Evolutionary conservation across 768 basidiomycete species (phyloP).

Genomic region (Amanita jacksonii): DNA sequence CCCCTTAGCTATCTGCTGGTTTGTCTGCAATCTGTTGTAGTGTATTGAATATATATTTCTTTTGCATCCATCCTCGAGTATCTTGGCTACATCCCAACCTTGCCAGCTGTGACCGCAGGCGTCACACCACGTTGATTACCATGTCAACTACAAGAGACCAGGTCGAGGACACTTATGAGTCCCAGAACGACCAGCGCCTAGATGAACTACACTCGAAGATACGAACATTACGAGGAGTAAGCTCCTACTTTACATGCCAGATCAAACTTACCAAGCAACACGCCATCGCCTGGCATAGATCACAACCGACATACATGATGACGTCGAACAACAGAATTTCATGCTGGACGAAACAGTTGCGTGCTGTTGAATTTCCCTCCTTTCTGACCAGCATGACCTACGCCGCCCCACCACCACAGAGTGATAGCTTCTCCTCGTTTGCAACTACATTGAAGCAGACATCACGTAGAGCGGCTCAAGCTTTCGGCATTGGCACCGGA

Average conservation of each 20-base stretch:
- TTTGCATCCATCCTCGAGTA: too few relatives aligned
- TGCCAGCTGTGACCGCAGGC: too few relatives aligned
- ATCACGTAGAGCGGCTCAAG: constrained; percentile 59
- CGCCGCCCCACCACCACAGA: constrained; percentile 27
- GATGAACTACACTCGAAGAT: constrained; percentile 83
- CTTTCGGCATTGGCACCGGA: constrained; percentile 61
- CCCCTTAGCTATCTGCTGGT: background rate
- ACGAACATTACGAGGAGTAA: constrained; percentile 70
- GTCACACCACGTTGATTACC: background rate
- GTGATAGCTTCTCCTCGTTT: constrained; percentile 59
- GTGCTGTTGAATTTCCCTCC: background rate
- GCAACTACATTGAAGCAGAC: constrained; percentile 54
- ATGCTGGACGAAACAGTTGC: constrained; percentile 71
- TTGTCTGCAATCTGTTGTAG: constrained; percentile 1
- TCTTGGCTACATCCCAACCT: too few relatives aligned
- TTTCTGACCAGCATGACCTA: too few relatives aligned
- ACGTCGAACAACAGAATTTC: constrained; percentile 75
- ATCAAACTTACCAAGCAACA: background rate
- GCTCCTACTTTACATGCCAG: constrained; percentile 11
- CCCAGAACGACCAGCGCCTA: constrained; percentile 77
- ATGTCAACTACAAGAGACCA: constrained; percentile 34
- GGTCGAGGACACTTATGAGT: constrained; percentile 69
- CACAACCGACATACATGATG: constrained; percentile 81
- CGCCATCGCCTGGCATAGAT: constrained; percentile 35
- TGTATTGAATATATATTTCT: background rate